A percentile compares a stretch with the other conserved stretches of the same genome.
Evolutionary conservation across 768 basidiomycete genomes (phyloP).

Genomic region (Tricholoma hemisulphureum): DNA sequence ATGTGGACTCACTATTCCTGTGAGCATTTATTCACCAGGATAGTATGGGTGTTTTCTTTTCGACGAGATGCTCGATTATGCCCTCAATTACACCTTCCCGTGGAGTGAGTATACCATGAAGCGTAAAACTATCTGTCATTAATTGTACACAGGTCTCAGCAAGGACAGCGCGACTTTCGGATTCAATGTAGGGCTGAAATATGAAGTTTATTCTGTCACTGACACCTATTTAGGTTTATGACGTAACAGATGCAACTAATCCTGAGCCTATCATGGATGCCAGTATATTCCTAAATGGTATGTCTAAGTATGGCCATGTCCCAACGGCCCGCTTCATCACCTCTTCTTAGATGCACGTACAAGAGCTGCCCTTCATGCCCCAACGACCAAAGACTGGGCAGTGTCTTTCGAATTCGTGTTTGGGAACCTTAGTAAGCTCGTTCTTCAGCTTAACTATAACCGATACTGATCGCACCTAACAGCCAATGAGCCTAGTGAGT

Average conservation of each 20-base stretch:
- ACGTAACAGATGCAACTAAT: constrained; percentile 54
- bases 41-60: constrained; percentile 66
- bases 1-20: constrained; percentile 9
- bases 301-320: constrained; percentile 7
- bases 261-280: constrained; percentile 52
- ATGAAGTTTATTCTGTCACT: background rate
- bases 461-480: constrained; percentile 3
- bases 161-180: constrained; percentile 29
- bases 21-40: background rate
- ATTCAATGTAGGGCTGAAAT: constrained; percentile 34
- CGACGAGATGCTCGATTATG: constrained; percentile 69
- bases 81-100: constrained; percentile 68
- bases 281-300: constrained; percentile 62
- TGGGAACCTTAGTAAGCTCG: constrained; percentile 30
- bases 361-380: constrained; percentile 66
- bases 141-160: constrained; percentile 20
- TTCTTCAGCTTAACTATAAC: background rate
- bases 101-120: constrained; percentile 37
- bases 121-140: background rate
- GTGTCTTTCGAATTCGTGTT: constrained; percentile 38
- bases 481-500: constrained; percentile 41
- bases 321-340: background rate
- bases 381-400: constrained; percentile 53
- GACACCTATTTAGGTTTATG: constrained; percentile 38
- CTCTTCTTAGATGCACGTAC: constrained; percentile 45